These are phyloP conservation scores for Phytophthora ohioensis DNA, from an alignment of 352 stramenopile species.

Conservation along the genomic window DNA sequence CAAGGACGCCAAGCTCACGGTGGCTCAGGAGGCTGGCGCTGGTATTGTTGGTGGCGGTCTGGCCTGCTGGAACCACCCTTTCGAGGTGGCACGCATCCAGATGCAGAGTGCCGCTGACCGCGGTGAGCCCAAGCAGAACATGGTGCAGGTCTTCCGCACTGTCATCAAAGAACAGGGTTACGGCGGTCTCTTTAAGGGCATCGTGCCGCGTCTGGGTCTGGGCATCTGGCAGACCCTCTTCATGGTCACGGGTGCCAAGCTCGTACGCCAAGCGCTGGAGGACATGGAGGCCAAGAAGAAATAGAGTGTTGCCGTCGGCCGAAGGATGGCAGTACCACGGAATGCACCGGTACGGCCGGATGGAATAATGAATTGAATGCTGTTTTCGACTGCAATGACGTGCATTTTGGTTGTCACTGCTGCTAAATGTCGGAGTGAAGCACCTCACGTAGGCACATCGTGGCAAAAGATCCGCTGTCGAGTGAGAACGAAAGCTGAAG, in stretches of 20 bases:
- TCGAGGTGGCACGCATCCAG: slow-evolving; percentile 93
- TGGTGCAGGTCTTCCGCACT: slow-evolving; percentile 90
- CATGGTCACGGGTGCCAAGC: slow-evolving; percentile 93
- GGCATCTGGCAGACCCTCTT: slow-evolving; percentile 94
- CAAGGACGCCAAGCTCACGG: slow-evolving; percentile 88
- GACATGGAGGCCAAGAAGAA: slow-evolving; percentile 54
- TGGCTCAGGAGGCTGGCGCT: slow-evolving; percentile 85
- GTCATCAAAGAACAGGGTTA: slow-evolving; percentile 88
- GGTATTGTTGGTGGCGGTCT: slow-evolving; percentile 89
- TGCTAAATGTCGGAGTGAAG: slow-evolving; percentile 61
- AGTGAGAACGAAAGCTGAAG: slow-evolving; percentile 66
- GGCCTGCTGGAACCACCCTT: slow-evolving; percentile 93
- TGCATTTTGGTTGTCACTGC: background rate
- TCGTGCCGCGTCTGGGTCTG: slow-evolving; percentile 86
- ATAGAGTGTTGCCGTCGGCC: slow-evolving; percentile 26
- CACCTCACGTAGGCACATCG: slow-evolving; percentile 81
- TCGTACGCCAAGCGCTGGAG: slow-evolving; percentile 88
- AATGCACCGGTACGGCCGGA: slow-evolving; percentile 25
- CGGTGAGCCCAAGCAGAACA: slow-evolving; percentile 91
- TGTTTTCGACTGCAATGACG: background rate
- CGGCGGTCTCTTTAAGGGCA: slow-evolving; percentile 91
- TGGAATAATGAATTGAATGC: slow-evolving; percentile 30
- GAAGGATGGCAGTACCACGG: slow-evolving; percentile 5
- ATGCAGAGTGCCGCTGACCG: slow-evolving; percentile 92
- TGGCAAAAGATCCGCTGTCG: slow-evolving; percentile 75